phyloP scores from a whole-genome alignment of 1,139 yeast species.

The Yamadazyma songkhlaensis region DNA sequence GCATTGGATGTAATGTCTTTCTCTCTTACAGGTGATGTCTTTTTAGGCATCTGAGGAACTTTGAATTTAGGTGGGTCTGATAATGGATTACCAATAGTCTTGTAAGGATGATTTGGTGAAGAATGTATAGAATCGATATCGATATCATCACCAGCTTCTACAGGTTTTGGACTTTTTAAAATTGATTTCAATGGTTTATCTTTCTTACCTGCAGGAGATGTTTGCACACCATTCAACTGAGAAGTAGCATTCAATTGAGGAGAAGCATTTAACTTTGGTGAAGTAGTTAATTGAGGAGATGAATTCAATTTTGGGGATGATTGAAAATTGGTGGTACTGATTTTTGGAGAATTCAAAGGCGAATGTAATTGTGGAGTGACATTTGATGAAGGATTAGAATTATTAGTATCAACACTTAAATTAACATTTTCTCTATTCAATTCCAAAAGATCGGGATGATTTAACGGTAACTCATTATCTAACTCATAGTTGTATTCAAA shows the following conservation, averaged over 20 bases:
- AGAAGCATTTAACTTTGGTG: too few relatives aligned
- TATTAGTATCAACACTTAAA: too few relatives aligned
- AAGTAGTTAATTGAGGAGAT: too few relatives aligned
- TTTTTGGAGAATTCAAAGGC: too few relatives aligned
- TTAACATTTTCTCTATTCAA: too few relatives aligned
- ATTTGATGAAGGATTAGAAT: too few relatives aligned
- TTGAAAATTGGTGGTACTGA: too few relatives aligned
- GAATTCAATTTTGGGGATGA: too few relatives aligned
- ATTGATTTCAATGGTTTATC: constrained; percentile 34
- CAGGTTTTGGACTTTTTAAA: constrained; percentile 25
- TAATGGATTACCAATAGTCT: constrained; percentile 12
- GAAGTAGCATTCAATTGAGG: too few relatives aligned
- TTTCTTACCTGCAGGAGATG: not conserved
- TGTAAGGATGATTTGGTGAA: constrained; percentile 14
- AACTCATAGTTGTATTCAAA: constrained; percentile 43
- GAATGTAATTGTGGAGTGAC: too few relatives aligned
- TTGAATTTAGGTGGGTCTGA: constrained; percentile 14
- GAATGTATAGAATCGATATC: not conserved
- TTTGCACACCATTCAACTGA: too few relatives aligned
- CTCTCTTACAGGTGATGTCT: constrained; percentile 10
- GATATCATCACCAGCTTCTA: not conserved
- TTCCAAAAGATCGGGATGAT: too few relatives aligned
- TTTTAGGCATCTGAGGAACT: constrained; percentile 11
- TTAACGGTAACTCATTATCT: constrained; percentile 15
- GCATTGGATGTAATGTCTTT: constrained; percentile 9